phyloP scores from a whole-genome alignment of 768 basidiomycete genomes.

The Suillus spraguei region DNA sequence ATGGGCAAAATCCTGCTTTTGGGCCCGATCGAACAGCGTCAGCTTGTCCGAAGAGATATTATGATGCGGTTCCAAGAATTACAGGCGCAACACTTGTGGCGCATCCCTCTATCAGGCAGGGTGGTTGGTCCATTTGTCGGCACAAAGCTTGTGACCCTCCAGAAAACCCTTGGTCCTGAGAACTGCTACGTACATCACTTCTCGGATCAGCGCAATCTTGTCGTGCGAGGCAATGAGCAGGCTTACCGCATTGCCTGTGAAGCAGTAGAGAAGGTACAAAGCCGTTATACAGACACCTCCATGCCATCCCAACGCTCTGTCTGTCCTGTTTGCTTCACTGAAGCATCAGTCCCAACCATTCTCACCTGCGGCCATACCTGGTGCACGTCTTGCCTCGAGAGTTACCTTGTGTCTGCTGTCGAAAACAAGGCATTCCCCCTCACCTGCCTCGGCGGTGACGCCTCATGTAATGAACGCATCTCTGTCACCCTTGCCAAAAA shows the following conservation, averaged over 20 bases:
- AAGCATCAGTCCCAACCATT: conserved; percentile 50
- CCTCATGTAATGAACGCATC: conserved; percentile 57
- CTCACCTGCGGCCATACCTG: conserved; percentile 69
- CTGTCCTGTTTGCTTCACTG: conserved; percentile 75
- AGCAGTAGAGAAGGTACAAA: conserved; percentile 42
- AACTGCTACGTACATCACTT: conserved; percentile 54
- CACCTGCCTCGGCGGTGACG: conserved; percentile 69
- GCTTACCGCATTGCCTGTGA: conserved; percentile 38
- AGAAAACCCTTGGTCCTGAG: conserved; percentile 53
- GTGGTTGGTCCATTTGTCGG: conserved; percentile 49
- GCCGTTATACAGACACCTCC: conserved; percentile 21
- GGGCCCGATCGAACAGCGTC: conserved; percentile 47
- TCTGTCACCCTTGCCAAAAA: conserved; percentile 52
- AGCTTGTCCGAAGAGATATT: conserved; percentile 45
- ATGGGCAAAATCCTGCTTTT: conserved; percentile 46
- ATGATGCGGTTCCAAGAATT: conserved; percentile 48
- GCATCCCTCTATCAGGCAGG: conserved; percentile 49
- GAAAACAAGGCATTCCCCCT: conserved; percentile 68
- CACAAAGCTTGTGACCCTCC: conserved; percentile 47
- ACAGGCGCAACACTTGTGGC: conserved; percentile 41
- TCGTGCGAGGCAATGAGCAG: conserved; percentile 56
- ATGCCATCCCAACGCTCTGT: conserved; percentile 15
- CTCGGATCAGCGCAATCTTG: conserved; percentile 38
- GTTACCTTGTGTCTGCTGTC: conserved; percentile 59
- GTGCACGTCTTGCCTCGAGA: conserved; percentile 63